phyloP scores from a whole-genome alignment of 1,139 yeast genomes.

The Tardiomyces blankii region DNA sequence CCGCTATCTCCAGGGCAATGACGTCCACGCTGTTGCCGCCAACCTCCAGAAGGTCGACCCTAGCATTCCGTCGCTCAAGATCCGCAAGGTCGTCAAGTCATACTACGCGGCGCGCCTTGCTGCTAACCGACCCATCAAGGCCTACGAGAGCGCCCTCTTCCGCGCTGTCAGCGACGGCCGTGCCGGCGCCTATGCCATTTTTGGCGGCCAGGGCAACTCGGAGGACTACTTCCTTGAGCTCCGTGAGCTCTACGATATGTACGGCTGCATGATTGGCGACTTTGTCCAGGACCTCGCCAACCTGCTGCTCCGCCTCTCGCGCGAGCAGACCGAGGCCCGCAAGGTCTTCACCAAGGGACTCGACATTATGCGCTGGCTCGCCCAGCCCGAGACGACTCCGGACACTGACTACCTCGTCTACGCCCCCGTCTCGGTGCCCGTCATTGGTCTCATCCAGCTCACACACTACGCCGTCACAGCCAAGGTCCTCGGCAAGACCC shows the following conservation, averaged over 20 bases:
- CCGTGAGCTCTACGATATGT: slow-evolving; percentile 68
- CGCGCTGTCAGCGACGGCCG: slow-evolving; percentile 45
- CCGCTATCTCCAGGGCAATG: slow-evolving; percentile 62
- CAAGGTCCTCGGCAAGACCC: slow-evolving; percentile 72
- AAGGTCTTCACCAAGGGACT: slow-evolving; percentile 92
- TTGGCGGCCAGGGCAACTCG: slow-evolving; percentile 98
- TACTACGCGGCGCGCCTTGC: slow-evolving; percentile 47
- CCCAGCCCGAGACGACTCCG: slow-evolving; percentile 77
- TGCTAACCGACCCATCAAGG: slow-evolving; percentile 37
- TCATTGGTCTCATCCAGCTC: slow-evolving; percentile 89
- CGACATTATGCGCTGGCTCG: slow-evolving; percentile 79
- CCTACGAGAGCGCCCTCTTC: slow-evolving; percentile 53
- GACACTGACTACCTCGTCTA: slow-evolving; percentile 78
- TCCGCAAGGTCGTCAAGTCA: slow-evolving; percentile 63
- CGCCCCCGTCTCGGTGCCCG: slow-evolving; percentile 92
- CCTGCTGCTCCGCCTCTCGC: slow-evolving; percentile 56
- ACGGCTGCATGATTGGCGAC: slow-evolving; percentile 64
- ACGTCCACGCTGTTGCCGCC: slow-evolving; percentile 86
- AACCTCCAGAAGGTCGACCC: slow-evolving; percentile 35
- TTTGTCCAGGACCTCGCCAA: slow-evolving; percentile 60
- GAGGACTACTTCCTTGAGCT: slow-evolving; percentile 97
- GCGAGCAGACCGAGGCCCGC: slow-evolving; percentile 65
- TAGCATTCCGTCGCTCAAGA: slow-evolving; percentile 38
- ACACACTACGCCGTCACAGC: slow-evolving; percentile 88
- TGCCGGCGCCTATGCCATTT: slow-evolving; percentile 69